Conservation (phyloP, 2,329 filamentous ascomycete species). For the Zymoseptoria crescenta region DNA sequence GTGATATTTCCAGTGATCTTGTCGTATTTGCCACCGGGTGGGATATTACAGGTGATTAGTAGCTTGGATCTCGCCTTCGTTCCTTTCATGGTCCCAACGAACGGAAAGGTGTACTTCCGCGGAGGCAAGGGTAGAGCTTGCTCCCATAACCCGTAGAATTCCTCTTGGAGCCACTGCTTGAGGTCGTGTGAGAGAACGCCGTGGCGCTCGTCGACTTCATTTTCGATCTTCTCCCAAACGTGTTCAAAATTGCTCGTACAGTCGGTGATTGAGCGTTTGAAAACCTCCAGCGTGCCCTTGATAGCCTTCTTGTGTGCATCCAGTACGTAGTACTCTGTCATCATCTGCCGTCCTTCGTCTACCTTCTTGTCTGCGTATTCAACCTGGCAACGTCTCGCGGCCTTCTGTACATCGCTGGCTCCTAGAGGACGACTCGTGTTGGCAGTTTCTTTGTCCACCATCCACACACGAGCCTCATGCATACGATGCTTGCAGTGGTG, state of each 20-base stretch:
- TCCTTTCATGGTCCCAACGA: too few relatives aligned
- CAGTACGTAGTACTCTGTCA: background rate
- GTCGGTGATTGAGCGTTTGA: background rate
- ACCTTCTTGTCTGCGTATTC: background rate
- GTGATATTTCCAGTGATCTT: background rate
- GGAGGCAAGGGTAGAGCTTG: background rate
- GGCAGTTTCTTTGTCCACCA: background rate
- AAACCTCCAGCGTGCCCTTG: background rate
- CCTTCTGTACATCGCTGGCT: background rate
- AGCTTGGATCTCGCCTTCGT: background rate
- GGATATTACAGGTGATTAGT: background rate
- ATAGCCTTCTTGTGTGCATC: background rate
- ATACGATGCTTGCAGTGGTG: background rate
- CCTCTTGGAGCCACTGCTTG: background rate
- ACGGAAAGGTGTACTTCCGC: background rate
- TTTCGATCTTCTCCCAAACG: background rate
- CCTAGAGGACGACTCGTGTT: background rate
- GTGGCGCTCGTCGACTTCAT: background rate
- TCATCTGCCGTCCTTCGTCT: background rate
- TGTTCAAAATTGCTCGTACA: background rate
- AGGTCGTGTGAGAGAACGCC: background rate
- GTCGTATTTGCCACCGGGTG: background rate
- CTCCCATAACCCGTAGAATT: background rate
- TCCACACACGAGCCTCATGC: background rate
- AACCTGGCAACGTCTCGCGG: background rate